Conservation (phyloP, 805 yeast species). For the Candida taoyuanica region DNA sequence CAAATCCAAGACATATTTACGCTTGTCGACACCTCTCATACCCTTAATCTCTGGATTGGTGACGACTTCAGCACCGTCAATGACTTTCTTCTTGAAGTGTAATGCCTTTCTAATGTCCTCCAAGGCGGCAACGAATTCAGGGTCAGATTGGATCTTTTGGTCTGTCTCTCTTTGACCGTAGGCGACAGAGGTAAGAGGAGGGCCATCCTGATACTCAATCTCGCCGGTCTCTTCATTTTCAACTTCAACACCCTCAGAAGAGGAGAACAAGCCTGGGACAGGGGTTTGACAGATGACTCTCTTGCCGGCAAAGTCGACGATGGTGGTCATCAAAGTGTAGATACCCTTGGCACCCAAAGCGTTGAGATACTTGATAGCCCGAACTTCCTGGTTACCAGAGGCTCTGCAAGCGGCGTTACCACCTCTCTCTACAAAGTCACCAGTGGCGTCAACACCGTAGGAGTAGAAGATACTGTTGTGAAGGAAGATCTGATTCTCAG, state of each 20-base stretch:
- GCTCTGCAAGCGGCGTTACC: constrained; percentile 85
- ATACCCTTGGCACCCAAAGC: constrained; percentile 59
- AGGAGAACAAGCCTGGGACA: constrained; percentile 70
- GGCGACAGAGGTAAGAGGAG: constrained; percentile 27
- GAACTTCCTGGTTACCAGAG: constrained; percentile 73
- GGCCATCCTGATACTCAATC: constrained; percentile 31
- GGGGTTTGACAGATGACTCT: constrained; percentile 91
- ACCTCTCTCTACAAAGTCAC: constrained; percentile 60
- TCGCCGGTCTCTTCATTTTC: constrained; percentile 39
- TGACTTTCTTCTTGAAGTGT: constrained; percentile 70
- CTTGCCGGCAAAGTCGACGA: constrained; percentile 86
- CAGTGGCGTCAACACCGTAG: constrained; percentile 64
- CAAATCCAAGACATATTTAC: constrained; percentile 80
- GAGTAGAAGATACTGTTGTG: constrained; percentile 87
- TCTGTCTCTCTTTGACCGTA: constrained; percentile 73
- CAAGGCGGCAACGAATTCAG: constrained; percentile 51
- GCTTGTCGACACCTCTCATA: constrained; percentile 75
- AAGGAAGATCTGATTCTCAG: constrained; percentile 60
- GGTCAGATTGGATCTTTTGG: constrained; percentile 44
- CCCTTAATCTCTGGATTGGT: constrained; percentile 84
- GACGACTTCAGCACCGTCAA: constrained; percentile 44
- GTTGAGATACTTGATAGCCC: constrained; percentile 65
- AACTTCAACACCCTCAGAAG: constrained; percentile 34
- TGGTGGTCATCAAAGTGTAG: constrained; percentile 71
- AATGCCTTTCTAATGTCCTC: constrained; percentile 63